These are phyloP conservation scores for Raffaelea deltoideospora DNA, from an alignment of 2,329 filamentous ascomycete species.

Conservation along the genomic window DNA sequence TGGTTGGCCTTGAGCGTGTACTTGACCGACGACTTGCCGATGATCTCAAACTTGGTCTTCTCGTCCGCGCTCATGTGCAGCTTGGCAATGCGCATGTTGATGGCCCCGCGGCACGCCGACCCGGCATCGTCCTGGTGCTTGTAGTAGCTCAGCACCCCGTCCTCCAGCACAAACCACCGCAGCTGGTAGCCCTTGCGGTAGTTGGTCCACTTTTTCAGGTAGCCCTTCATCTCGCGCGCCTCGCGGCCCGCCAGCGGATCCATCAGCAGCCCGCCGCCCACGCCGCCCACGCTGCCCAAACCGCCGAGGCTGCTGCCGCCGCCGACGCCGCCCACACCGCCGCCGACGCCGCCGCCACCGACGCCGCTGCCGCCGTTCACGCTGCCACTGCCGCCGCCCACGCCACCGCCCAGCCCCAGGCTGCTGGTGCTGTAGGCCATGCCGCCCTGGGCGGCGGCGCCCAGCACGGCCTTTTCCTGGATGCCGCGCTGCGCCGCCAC, in stretches of 20 bases:
- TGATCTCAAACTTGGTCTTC: constrained; percentile 95
- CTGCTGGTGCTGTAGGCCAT: constrained; percentile 1
- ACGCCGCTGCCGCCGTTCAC: neutral
- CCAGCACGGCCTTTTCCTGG: constrained; percentile 91
- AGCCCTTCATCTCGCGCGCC: constrained; percentile 92
- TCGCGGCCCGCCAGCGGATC: constrained; percentile 64
- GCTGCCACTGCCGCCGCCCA: neutral
- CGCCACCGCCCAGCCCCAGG: neutral
- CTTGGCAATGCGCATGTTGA: constrained; percentile 95
- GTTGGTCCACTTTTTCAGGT: constrained; percentile 99
- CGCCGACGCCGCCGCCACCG: neutral
- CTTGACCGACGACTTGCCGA: constrained; percentile 95
- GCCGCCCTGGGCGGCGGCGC: constrained; percentile 47
- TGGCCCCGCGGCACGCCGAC: constrained; percentile 89
- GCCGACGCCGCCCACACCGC: neutral
- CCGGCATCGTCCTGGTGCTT: constrained; percentile 97
- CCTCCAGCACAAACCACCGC: constrained; percentile 94
- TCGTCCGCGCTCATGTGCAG: constrained; percentile 94
- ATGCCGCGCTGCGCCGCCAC: constrained; percentile 89
- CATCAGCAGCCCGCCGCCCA: neutral
- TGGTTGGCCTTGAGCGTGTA: constrained; percentile 97
- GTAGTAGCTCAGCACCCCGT: constrained; percentile 95
- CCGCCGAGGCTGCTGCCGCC: neutral
- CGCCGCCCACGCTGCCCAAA: neutral
- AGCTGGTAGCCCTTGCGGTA: constrained; percentile 95